Base-by-base conservation (phyloP, 805 yeast species). In the Wickerhamomyces strasburgensis region DNA sequence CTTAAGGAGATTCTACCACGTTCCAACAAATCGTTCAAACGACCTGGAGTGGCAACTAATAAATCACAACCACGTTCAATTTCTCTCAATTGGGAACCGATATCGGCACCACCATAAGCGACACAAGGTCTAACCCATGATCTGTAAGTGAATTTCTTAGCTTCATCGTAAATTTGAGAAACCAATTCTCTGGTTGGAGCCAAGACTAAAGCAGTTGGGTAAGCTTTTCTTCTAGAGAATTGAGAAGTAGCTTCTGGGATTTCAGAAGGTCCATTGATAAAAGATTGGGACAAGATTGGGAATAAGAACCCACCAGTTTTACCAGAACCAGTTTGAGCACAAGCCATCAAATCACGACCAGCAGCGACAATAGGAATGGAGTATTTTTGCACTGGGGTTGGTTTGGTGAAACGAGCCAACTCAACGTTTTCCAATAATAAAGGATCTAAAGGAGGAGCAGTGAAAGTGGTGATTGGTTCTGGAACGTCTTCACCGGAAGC, bases 181-280 rank as follows among this genome's bases (percentile, higher is more conserved):
- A 88, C 99, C 64, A 93, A 79, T 75, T 93, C 99, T 81, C 99
- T 88, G 46, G 99, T 93, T 63, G 99, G 99, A 31, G 98, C 99
- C 70, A 93, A 75, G 49, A 93, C 84, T 52, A 93, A 77, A 38
- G 95, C 90, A 40, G 97, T 89, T 60, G 99, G 99, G 68, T 70
- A 80, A 27, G 93, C 96, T 64, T 83, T 86, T 64, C 78, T 76
- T 57, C 79, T 75, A 24, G 80, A 73, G 55, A 74, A 75, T 38
- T 67, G 68, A 34, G 72, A 64, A 26, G 55, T 48, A 13, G 55
- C 45, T 41, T 65, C 72, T 36, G 77, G 72, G 29, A 64, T 58
- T 41, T 75, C 70, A 41, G 85, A 73, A 39, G 98, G 98, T 37
- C 98, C 98, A 54, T 72, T 76, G 62, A 76, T 70, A 69, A 82